Percentiles rank a stretch among this genome's conserved stretches.
Evolutionary conservation across 2,329 filamentous ascomycete genomes (phyloP).

Genomic region (Pseudogymnoascus sp.): DNA sequence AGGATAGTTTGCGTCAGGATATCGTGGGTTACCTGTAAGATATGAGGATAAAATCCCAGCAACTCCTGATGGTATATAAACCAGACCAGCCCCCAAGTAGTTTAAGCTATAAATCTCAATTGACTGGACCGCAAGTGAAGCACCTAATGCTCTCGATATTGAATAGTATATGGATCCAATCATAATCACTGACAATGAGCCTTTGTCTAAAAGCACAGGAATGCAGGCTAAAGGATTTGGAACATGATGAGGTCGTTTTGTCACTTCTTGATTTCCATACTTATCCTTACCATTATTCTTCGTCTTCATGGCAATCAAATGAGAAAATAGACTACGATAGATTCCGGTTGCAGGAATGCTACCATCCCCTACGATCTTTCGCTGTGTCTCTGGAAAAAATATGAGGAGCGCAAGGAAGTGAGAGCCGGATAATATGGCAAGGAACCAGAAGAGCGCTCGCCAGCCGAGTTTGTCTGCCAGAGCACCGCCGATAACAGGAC

Average conservation of each 20-base stretch:
- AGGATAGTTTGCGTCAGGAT: no score
- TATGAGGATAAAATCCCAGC: neutral
- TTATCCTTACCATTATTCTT: no score
- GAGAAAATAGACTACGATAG: no score
- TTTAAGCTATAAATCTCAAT: constrained; percentile 36
- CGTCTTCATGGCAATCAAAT: neutral
- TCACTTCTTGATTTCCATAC: no score
- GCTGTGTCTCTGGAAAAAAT: constrained; percentile 16
- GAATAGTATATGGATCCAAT: neutral
- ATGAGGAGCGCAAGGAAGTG: neutral
- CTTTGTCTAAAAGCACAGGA: neutral
- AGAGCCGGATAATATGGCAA: constrained; percentile 28
- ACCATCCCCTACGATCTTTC: constrained; percentile 33
- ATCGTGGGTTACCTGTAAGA: no score
- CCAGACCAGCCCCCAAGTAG: constrained; percentile 18
- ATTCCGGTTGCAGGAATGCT: neutral
- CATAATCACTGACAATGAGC: constrained; percentile 12
- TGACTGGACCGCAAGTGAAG: constrained; percentile 24
- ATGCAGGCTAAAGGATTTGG: neutral
- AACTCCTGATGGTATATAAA: constrained; percentile 16
- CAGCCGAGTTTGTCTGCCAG: constrained; percentile 37
- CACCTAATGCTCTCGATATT: no score
- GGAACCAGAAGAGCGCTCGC: constrained; percentile 39
- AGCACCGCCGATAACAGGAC: constrained; percentile 39
- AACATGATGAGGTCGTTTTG: neutral